Conservation (phyloP, 768 basidiomycete species). For the Rhizopogon salebrosus region DNA sequence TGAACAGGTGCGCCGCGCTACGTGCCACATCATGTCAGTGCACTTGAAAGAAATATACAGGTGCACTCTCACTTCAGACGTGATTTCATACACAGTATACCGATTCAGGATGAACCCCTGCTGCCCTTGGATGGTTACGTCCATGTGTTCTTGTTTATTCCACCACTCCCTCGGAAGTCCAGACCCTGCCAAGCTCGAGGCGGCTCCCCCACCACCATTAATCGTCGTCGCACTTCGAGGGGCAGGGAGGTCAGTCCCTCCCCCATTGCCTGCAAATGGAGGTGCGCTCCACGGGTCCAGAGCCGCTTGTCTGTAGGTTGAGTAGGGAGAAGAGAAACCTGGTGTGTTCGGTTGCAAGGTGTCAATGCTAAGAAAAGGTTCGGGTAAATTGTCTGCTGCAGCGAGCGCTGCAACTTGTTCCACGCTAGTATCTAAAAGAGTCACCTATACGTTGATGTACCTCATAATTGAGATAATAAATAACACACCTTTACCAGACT, state of each 20-base stretch:
- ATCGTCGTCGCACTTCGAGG: constrained; percentile 19
- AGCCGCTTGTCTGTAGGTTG: constrained; percentile 41
- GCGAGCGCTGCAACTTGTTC: constrained; percentile 78
- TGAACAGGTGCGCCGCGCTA: constrained; percentile 67
- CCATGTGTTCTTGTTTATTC: constrained; percentile 72
- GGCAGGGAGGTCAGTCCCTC: constrained; percentile 23
- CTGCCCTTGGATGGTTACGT: constrained; percentile 73
- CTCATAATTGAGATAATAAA: constrained; percentile 1
- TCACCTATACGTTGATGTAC: neutral
- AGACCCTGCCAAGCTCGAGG: constrained; percentile 61
- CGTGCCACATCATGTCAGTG: constrained; percentile 6
- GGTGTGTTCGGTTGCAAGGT: constrained; percentile 51
- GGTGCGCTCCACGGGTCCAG: constrained; percentile 61
- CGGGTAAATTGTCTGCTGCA: constrained; percentile 72
- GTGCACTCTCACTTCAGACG: constrained; percentile 57
- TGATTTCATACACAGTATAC: constrained; percentile 79
- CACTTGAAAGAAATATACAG: constrained; percentile 3
- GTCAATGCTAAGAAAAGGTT: constrained; percentile 63
- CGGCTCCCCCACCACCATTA: constrained; percentile 38
- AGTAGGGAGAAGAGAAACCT: constrained; percentile 36
- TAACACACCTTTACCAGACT: constrained; percentile 66
- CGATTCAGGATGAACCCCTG: constrained; percentile 91
- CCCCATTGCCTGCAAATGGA: constrained; percentile 26
- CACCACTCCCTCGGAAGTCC: constrained; percentile 83
- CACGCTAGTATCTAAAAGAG: constrained; percentile 61